Percentiles rank a stretch among this genome's conserved stretches.
Evolutionary conservation across 495 filamentous ascomycete genomes (phyloP).

Genomic region (Aspergillus bertholletiae): DNA sequence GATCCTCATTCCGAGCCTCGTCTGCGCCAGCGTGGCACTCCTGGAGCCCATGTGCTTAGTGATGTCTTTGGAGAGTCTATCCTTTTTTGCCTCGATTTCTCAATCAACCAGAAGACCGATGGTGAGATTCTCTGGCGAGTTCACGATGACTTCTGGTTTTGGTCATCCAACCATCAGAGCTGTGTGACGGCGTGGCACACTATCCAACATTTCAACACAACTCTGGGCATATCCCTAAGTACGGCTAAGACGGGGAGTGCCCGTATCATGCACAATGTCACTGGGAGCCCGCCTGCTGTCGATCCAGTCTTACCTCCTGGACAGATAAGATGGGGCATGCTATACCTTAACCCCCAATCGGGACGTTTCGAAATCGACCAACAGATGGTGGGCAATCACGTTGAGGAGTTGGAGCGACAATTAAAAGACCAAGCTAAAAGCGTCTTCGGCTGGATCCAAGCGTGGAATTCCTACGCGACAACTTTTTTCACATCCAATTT

Average conservation of each 20-base stretch:
- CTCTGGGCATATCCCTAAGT: conserved; percentile 6
- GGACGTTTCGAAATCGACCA: conserved; percentile 15
- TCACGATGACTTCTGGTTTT: conserved; percentile 15
- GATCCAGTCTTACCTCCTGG: conserved; percentile 5
- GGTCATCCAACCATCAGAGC: conserved; percentile 4
- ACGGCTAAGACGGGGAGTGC: not conserved
- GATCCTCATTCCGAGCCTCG: conserved; percentile 6
- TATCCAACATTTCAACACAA: conserved; percentile 8
- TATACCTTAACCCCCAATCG: conserved; percentile 11
- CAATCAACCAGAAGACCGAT: conserved; percentile 9
- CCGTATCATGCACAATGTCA: not conserved
- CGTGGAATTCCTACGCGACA: conserved; percentile 12
- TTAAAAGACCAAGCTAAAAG: conserved; percentile 4
- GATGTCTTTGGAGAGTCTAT: conserved; percentile 13
- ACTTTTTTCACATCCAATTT: conserved; percentile 16
- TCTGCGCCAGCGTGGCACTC: conserved; percentile 7
- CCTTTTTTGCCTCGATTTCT: conserved; percentile 13
- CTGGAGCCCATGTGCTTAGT: conserved; percentile 9
- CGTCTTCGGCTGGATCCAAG: conserved; percentile 15
- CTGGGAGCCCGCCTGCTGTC: not conserved
- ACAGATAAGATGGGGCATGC: conserved; percentile 13
- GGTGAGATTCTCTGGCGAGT: conserved; percentile 12
- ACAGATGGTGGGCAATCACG: conserved; percentile 9
- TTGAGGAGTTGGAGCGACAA: conserved; percentile 4
- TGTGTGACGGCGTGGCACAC: conserved; percentile 8